phyloP scores from a whole-genome alignment of 192 early-diverging fungal species.

The Coemansia sp. region DNA sequence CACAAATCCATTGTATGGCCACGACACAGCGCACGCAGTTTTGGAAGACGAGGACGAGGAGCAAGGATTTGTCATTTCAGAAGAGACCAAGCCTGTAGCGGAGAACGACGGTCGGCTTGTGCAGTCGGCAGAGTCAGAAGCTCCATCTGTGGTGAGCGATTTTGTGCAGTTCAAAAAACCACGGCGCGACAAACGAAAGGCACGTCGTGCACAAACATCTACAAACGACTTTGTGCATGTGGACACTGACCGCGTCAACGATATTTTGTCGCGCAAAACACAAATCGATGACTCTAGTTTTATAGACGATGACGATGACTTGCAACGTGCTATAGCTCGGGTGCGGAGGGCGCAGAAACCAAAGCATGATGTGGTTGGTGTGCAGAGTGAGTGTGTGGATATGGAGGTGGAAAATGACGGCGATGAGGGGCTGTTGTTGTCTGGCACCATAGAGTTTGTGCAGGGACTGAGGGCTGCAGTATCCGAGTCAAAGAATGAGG shows the following conservation, averaged over 20 bases:
- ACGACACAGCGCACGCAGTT: constrained; percentile 54
- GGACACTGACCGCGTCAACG: constrained; percentile 27
- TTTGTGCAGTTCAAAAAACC: constrained; percentile 86
- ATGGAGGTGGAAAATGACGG: background rate
- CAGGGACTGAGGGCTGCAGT: constrained; percentile 50
- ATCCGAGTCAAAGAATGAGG: background rate
- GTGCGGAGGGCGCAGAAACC: constrained; percentile 57
- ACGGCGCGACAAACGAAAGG: constrained; percentile 59
- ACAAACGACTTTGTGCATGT: constrained; percentile 23
- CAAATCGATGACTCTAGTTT: constrained; percentile 56
- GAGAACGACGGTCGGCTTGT: constrained; percentile 59
- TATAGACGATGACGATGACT: constrained; percentile 93
- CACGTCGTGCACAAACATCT: constrained; percentile 32
- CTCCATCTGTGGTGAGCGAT: constrained; percentile 52
- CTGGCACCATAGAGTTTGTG: constrained; percentile 88
- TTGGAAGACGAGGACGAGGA: constrained; percentile 72
- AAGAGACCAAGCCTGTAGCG: constrained; percentile 50
- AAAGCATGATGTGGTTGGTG: background rate
- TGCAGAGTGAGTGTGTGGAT: background rate
- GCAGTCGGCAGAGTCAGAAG: background rate
- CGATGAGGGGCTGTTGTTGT: constrained; percentile 63
- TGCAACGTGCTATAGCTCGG: constrained; percentile 79
- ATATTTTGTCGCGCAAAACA: constrained; percentile 8
- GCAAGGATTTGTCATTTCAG: background rate
- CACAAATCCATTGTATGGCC: constrained; percentile 33